Evolutionary conservation across 1,284 basidiomycete genomes (phyloP).

Genomic region (Ceratobasidium sp.): DNA sequence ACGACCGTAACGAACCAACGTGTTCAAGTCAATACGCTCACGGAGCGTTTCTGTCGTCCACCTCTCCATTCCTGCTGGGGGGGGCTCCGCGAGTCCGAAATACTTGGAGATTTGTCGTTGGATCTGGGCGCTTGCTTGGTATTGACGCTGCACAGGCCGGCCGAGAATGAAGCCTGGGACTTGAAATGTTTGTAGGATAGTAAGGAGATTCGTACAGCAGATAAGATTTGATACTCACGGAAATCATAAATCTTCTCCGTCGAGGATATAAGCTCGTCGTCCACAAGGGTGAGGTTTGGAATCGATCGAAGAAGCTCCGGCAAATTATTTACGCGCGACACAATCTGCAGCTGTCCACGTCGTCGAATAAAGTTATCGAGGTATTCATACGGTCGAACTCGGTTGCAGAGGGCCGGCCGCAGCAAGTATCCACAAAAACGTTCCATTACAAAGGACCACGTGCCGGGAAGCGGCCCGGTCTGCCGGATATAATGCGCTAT

Average conservation of each 20-base stretch:
- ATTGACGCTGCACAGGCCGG: neutral
- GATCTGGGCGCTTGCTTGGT: neutral
- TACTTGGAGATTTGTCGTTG: neutral
- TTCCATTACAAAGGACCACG: conserved; percentile 63
- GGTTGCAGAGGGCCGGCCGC: conserved; percentile 51
- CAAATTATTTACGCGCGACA: conserved; percentile 1
- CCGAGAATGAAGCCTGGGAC: conserved; percentile 6
- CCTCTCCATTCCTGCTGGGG: neutral
- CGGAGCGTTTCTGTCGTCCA: neutral
- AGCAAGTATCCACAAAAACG: conserved; percentile 53
- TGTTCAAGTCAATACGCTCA: neutral
- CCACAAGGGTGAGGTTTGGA: neutral
- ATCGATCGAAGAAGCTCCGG: neutral
- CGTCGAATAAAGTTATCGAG: conserved; percentile 53
- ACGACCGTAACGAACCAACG: conserved; percentile 19
- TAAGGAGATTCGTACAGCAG: neutral
- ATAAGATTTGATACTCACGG: neutral
- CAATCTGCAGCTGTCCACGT: conserved; percentile 50
- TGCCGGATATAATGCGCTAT: conserved; percentile 48
- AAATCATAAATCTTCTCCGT: neutral
- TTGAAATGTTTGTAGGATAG: neutral
- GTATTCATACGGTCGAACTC: conserved; percentile 52
- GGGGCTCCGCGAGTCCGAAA: neutral
- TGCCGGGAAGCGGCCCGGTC: conserved; percentile 59
- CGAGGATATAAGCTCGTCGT: conserved; percentile 4